Evolutionary conservation across 2,329 filamentous ascomycete genomes (phyloP), one percentile per base, ranked within the genome.

Genomic region (Aspergillus nomiae): DNA sequence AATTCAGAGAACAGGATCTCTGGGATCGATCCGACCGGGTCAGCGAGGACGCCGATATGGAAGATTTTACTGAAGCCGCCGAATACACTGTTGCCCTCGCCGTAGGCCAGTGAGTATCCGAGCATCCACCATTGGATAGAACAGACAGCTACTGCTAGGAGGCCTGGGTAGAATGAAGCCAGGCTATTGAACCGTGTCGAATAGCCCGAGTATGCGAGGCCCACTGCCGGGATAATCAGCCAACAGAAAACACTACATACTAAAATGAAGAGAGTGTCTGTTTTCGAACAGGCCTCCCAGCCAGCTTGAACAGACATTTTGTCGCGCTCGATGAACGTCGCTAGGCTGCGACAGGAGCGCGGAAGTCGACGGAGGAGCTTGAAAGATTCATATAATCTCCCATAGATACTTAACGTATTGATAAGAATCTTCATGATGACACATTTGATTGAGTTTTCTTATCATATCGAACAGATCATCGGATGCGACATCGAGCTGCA

Each of bases 241-340:
- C 82, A 84, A 69, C 82, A 85, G 65, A 84, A 82, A 38, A 83
- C 81, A 24, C 77, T 81, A 70, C 82, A 84, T n/a, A 83, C 76
- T 9, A 84, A 75, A 54, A 84, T 78, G 69, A 84, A 84, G 51
- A 82, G 73, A 0, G 83, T 85, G 67, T 85, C 83, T n/a, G 73
- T 83, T 63, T 82, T 80, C 70, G 83, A 80, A 71, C 83, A 85
- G 56, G 79, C 77, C 59, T 83, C 81, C 82, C 83, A 85, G 24
- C 81, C 82, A 46, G 78, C 65, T 45, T 80, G 68, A n/a, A 81
- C 74, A 10, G 65, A 67, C 66, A 68, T 68, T 16, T 54, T 59
- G 61, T 19, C 48, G 48, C 48, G 10, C n/a, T 24, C 43, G 11
- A 46, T 4, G 21, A 24, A 24, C n/a, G 26, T n/a, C 19, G 7